Conservation (phyloP, 176 grass and related monocot species). For the Cenchrus purpureus region DNA sequence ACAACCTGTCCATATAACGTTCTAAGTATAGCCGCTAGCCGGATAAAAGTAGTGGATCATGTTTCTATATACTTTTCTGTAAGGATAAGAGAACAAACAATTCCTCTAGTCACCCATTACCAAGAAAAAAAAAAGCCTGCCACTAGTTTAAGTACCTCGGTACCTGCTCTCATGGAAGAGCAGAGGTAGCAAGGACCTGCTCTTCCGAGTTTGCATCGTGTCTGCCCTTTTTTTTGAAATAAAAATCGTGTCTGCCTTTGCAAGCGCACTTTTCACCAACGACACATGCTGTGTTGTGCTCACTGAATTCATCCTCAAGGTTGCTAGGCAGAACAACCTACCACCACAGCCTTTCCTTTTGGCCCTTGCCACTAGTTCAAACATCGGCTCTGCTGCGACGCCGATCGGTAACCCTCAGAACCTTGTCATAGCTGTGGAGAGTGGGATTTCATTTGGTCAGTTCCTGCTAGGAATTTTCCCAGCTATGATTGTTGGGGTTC, state of each 20-base stretch:
- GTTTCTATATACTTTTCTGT: not conserved
- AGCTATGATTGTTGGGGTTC: constrained; percentile 66
- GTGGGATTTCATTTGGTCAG: constrained; percentile 70
- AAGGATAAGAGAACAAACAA: not conserved
- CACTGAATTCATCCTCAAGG: constrained; percentile 85
- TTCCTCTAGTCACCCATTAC: not conserved
- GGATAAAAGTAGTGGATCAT: not conserved
- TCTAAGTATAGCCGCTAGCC: not conserved
- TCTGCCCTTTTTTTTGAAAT: no score
- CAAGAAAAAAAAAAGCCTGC: no score
- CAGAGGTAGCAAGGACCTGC: constrained; percentile 72
- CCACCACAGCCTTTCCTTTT: constrained; percentile 73
- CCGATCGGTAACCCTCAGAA: constrained; percentile 89
- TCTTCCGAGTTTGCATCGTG: constrained; percentile 58
- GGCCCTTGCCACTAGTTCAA: constrained; percentile 68
- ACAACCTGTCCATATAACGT: not conserved
- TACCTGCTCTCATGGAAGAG: constrained; percentile 69
- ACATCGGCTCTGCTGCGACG: constrained; percentile 73
- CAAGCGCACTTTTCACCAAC: constrained; percentile 76
- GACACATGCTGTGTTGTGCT: constrained; percentile 87
- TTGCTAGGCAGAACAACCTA: constrained; percentile 81
- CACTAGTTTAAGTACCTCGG: constrained; percentile 64
- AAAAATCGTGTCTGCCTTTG: constrained; percentile 57
- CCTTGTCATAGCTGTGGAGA: constrained; percentile 74
- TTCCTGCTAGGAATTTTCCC: constrained; percentile 62